Evolutionary conservation across 345 rosid genomes (phyloP).

Genomic region (Kernera saxatilis): DNA sequence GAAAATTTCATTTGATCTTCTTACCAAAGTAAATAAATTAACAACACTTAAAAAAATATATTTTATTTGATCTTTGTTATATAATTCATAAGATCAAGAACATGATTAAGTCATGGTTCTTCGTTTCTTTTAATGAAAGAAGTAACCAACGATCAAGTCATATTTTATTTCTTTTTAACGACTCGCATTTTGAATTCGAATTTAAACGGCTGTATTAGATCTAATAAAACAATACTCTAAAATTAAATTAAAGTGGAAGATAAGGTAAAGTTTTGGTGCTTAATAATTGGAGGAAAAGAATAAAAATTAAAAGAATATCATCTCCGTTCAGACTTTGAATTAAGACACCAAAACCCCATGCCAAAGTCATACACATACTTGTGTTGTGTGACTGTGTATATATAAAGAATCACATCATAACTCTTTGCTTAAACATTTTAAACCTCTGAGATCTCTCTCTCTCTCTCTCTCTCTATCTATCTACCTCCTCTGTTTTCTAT

Average conservation of each 20-base stretch:
- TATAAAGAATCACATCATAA: slow-evolving; percentile 23
- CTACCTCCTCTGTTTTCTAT: slow-evolving; percentile 7
- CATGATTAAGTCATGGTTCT: slow-evolving; percentile 26
- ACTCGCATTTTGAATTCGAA: slow-evolving; percentile 24
- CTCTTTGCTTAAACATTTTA: slow-evolving; percentile 16
- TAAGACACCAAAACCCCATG: slow-evolving; percentile 33
- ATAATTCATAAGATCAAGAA: background rate
- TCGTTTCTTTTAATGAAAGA: background rate
- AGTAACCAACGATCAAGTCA: slow-evolving; percentile 21
- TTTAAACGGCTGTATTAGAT: slow-evolving; percentile 32
- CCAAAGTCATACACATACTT: slow-evolving; percentile 25
- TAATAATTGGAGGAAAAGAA: slow-evolving; percentile 29
- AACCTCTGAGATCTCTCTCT: slow-evolving; percentile 17
- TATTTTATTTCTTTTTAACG: background rate
- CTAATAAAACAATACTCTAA: slow-evolving; percentile 18
- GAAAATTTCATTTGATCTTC: background rate
- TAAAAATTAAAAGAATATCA: slow-evolving; percentile 7
- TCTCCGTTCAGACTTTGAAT: slow-evolving; percentile 25
- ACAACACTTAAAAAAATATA: too few relatives aligned
- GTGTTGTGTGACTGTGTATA: slow-evolving; percentile 8
- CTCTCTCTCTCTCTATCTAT: background rate
- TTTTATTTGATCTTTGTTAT: background rate
- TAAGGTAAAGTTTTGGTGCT: slow-evolving; percentile 33
- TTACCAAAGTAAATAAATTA: too few relatives aligned
- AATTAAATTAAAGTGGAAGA: slow-evolving; percentile 27